Evolutionary conservation across 2,329 filamentous ascomycete genomes (phyloP).

Genomic region (Helminthosporium solani): DNA sequence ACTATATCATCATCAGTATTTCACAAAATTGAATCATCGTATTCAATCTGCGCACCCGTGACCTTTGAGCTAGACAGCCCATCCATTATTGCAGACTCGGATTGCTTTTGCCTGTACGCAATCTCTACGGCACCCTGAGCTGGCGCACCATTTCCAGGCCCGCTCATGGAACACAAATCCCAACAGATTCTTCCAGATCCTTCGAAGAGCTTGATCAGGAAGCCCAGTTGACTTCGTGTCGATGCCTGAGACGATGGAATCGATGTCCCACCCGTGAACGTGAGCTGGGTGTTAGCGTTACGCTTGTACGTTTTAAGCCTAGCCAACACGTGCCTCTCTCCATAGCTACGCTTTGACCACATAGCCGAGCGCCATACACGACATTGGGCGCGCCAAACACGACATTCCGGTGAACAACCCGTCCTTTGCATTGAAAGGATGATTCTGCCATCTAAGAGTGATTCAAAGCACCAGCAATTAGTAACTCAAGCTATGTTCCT

Average conservation of each 20-base stretch:
- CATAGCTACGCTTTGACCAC: constrained; percentile 4
- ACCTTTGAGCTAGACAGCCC: constrained; percentile 52
- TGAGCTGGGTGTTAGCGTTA: constrained; percentile 4
- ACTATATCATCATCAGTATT: constrained; percentile 55
- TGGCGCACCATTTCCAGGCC: constrained; percentile 42
- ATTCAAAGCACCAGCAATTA: too few species aligned
- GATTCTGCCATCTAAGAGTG: not conserved
- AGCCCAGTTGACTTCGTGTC: constrained; percentile 23
- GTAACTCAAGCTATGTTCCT: too few species aligned
- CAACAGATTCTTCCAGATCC: constrained; percentile 5
- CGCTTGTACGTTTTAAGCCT: not conserved
- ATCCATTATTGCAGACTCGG: constrained; percentile 42
- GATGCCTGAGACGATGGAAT: constrained; percentile 6
- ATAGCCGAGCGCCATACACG: not conserved
- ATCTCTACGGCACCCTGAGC: constrained; percentile 38
- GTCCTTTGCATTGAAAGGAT: not conserved
- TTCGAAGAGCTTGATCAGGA: constrained; percentile 10
- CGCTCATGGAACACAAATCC: constrained; percentile 35
- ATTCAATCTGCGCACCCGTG: constrained; percentile 42
- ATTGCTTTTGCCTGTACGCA: constrained; percentile 32
- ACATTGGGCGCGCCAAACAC: not conserved
- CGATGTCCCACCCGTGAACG: constrained; percentile 1
- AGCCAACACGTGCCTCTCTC: constrained; percentile 8
- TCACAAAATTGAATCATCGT: not conserved
- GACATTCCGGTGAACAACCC: constrained; percentile 2